Conservation (phyloP, 306 rosid species). For the Erythrophleum fordii region DNA sequence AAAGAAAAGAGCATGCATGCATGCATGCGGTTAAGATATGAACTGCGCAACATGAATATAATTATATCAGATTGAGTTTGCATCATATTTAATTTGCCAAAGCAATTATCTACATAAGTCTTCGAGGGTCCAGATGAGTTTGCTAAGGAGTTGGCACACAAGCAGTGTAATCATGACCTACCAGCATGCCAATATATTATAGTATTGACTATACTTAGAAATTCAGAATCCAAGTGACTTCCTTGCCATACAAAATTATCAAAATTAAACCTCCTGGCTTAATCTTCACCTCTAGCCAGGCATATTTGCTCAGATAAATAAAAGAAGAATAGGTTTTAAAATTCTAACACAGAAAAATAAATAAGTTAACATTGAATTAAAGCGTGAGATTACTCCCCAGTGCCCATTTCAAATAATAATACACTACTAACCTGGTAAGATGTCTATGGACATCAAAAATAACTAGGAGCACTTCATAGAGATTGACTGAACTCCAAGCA, state of each 20-base stretch:
- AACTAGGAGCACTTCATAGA: conserved; percentile 84
- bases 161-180: conserved; percentile 10
- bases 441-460: conserved; percentile 94
- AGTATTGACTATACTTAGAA: background rate
- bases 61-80: conserved; percentile 20
- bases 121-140: conserved; percentile 22
- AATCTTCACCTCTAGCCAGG: background rate
- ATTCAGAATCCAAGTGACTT: background rate
- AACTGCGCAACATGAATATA: conserved; percentile 2
- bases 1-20: too few species aligned
- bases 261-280: background rate
- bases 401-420: conserved; percentile 26
- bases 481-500: conserved; percentile 90
- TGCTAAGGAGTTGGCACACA: conserved; percentile 6
- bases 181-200: conserved; percentile 7
- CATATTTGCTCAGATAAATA: conserved; percentile 17
- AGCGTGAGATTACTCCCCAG: background rate
- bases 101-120: conserved; percentile 19
- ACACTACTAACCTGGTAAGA: conserved; percentile 67
- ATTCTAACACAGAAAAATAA: conserved; percentile 13
- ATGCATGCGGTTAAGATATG: background rate
- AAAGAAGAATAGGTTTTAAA: conserved; percentile 15
- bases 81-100: conserved; percentile 7
- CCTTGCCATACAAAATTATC: background rate
- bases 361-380: background rate